Conservation (phyloP, 495 filamentous ascomycete genomes). For the Penicillium dipodomyicola region DNA sequence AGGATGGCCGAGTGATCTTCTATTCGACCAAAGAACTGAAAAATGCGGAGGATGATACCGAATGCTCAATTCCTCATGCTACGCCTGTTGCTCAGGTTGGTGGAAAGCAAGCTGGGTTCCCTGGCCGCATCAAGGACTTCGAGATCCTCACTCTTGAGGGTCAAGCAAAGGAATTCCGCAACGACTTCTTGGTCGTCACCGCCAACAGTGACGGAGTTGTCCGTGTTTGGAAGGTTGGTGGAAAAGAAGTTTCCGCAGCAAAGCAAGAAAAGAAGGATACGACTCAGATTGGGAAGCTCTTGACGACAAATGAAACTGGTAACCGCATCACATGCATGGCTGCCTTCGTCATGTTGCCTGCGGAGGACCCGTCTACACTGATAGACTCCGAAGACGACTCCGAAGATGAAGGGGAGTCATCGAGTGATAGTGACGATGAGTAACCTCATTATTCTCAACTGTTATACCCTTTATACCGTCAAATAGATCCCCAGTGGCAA, state of each 20-base stretch:
- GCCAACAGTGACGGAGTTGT: constrained; percentile 80
- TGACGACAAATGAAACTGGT: constrained; percentile 79
- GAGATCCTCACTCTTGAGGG: constrained; percentile 51
- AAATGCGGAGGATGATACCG: constrained; percentile 28
- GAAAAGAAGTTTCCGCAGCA: constrained; percentile 28
- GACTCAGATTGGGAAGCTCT: constrained; percentile 63
- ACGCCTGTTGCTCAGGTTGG: constrained; percentile 73
- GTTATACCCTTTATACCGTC: constrained; percentile 33
- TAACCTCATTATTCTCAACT: constrained; percentile 16
- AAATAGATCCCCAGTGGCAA: constrained; percentile 14
- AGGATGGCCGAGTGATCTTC: constrained; percentile 86
- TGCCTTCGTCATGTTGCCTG: constrained; percentile 72
- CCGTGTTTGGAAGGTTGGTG: constrained; percentile 65
- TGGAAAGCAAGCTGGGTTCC: constrained; percentile 63
- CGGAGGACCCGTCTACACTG: constrained; percentile 37
- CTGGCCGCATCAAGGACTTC: constrained; percentile 86
- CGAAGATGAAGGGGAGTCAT: constrained; percentile 45
- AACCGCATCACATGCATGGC: constrained; percentile 87
- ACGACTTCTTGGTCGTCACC: constrained; percentile 61
- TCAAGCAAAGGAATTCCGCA: constrained; percentile 31
- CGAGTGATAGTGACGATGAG: constrained; percentile 49
- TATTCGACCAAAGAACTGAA: constrained; percentile 61
- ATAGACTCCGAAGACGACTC: constrained; percentile 33
- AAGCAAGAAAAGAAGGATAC: constrained; percentile 41
- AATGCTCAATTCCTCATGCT: constrained; percentile 46